Conservation (phyloP, 352 stramenopile species). For the Globisporangium iwayamae region DNA sequence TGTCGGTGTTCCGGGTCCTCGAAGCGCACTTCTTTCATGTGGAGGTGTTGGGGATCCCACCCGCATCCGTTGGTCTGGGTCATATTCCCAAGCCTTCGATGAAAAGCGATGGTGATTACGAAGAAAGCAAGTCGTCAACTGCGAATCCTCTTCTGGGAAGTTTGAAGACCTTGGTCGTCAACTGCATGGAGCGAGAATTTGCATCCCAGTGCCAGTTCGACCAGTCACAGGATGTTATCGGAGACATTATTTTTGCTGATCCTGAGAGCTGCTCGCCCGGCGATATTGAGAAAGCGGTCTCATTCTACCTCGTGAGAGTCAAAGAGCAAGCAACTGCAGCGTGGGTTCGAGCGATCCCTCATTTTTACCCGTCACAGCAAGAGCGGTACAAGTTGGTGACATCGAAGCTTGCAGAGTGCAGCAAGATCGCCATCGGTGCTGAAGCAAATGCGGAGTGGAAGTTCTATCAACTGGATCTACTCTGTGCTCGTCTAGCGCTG, state of each 20-base stretch:
- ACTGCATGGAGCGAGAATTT: conserved; percentile 38
- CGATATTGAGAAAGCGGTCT: conserved; percentile 41
- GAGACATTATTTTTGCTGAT: conserved; percentile 38
- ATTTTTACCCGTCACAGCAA: conserved; percentile 72
- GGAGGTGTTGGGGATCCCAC: conserved; percentile 68
- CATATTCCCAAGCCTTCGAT: conserved; percentile 35
- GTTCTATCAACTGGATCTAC: conserved; percentile 73
- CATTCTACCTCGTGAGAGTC: conserved; percentile 50
- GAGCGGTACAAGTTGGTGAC: conserved; percentile 55
- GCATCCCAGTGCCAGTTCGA: conserved; percentile 10
- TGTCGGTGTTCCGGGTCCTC: conserved; percentile 66
- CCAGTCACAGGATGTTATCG: conserved; percentile 30
- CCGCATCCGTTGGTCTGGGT: conserved; percentile 80
- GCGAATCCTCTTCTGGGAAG: conserved; percentile 68
- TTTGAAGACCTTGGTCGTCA: conserved; percentile 60
- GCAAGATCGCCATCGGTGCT: conserved; percentile 28
- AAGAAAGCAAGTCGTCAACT: conserved; percentile 16
- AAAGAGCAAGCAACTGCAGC: conserved; percentile 64
- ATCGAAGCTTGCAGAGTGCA: conserved; percentile 51
- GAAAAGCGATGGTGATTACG: conserved; percentile 17
- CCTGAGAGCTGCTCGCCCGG: conserved; percentile 23
- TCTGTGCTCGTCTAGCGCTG: conserved; percentile 71
- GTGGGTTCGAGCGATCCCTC: conserved; percentile 66
- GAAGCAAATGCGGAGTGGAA: conserved; percentile 42
- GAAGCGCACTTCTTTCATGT: conserved; percentile 87